Base-by-base conservation (phyloP, 2,329 filamentous ascomycete genomes). In the Pestalotiopsis sp. region DNA sequence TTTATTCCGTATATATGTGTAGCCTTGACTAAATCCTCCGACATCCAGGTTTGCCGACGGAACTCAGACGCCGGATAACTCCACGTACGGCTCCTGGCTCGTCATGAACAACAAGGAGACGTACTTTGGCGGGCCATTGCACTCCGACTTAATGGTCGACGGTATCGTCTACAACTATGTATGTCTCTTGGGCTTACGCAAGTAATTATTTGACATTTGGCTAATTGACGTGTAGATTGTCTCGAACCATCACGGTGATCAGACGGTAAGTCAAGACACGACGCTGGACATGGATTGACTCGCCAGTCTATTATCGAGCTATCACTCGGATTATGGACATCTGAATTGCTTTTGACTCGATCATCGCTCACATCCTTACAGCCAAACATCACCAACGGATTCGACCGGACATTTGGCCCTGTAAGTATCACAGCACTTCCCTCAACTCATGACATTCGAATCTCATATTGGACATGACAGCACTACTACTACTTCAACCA, bases 131-230 rank as follows among this genome's bases (percentile, higher is more conserved):
- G 89, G 89, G 0, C 89, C 89, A 0, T 78, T 88, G 2, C 88
- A 91, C 75, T 90, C 88, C 0, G 90, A 91, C 72, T 78, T 91
- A 5, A 85, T 85, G 0, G 89, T 91, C 0, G 89, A 91, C 72
- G 89, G 89, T 0, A 90, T 91, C 61, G 83, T 91, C 0, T 91
- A 91, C 75, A 90, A 91, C 73, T 91, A 91, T 73, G 85, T 66
- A 38, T 3, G 64, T 40, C 4, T 41, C n/a, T 12, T 11, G 1
- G 41, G 17, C 17, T 63, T 25, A 4, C 11, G 1, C 5, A 3
- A 5, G 1, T 38, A 5, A 7, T 12, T 12, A 9, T 9, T 20
- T 40, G 20, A 25, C 2, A 12, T 27, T 3, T 36, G 25, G 52
- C 45, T 66, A 23, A 60, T 27, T 25, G 4, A 11, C 13, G 4